Base-by-base conservation (phyloP, 106 monocot genomes). In the Acanthochlamys bracteata region DNA sequence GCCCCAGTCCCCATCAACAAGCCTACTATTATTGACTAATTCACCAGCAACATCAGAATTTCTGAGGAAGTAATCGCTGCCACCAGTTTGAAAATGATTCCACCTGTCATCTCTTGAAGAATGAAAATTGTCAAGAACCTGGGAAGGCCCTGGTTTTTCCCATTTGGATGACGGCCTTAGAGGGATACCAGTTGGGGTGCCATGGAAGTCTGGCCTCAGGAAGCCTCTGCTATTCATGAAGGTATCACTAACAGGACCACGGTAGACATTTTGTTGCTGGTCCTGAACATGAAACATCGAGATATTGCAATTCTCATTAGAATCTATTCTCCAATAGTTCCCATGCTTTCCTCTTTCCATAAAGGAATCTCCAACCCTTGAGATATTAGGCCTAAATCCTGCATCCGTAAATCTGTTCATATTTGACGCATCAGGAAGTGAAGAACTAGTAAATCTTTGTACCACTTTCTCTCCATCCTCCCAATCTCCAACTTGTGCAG, bases 381-480 rank as follows among this genome's bases (percentile, higher is more conserved):
- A 64, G 58, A 65, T 73, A 25, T 73, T 55, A 45, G 73, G 39
- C 51, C 73, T 80, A 16, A 78, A 76, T 71, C 56, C 68, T 46
- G 59, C 40, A 45, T 78, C 81, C 54, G 62, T 66, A 42, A 24
- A 73, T 61, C 78, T 79, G 67, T 75, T 84, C 46, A 78, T 23
- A 25, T 46, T 27, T 6, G 73, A 75, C 10, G 82, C 79, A 72
- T 86, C 79, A 58, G 71, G 81, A 26, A 69, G 45, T 26, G 75
- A 57, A 26, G 82, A 81, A 55, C 65, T 84, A 21, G 75, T 78
- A 26, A 75, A 60, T 39, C 46, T 69, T 69, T 79, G 86, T 24
- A 73, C 74, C 64, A 81, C 74, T 65, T 70, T 75, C 45, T 90
- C 90, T 42, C 77, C 68, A 51, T 93, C 82, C 61, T 89, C 78